phyloP scores from a whole-genome alignment of 345 rosid genomes.

The Brassica rapa region DNA sequence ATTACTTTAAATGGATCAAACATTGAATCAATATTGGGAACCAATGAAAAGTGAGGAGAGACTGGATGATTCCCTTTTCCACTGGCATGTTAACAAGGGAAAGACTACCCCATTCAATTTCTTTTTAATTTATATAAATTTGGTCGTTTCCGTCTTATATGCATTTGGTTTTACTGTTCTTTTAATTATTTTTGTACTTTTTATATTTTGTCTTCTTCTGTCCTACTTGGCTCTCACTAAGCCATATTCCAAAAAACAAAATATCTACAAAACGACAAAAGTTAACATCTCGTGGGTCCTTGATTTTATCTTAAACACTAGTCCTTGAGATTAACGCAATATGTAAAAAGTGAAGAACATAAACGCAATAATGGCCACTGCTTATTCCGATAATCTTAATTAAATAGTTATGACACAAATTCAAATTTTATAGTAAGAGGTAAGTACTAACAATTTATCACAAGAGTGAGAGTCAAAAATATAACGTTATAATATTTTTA shows the following conservation, averaged over 20 bases:
- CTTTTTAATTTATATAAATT: conserved; percentile 5
- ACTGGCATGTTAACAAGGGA: conserved; percentile 26
- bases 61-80: conserved; percentile 33
- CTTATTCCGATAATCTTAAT: background rate
- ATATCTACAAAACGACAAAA: conserved; percentile 35
- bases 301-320: conserved; percentile 22
- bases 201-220: conserved; percentile 22
- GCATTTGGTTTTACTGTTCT: conserved; percentile 16
- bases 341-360: conserved; percentile 7
- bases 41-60: conserved; percentile 36
- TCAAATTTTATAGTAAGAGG: too few relatives aligned
- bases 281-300: conserved; percentile 26
- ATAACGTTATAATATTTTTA: too few relatives aligned
- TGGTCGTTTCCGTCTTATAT: conserved; percentile 39
- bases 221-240: conserved; percentile 41
- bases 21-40: conserved; percentile 35
- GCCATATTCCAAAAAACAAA: conserved; percentile 26
- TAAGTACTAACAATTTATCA: too few relatives aligned
- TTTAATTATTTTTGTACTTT: conserved; percentile 20
- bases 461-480: too few relatives aligned
- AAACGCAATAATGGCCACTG: conserved; percentile 12
- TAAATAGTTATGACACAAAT: background rate
- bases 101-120: conserved; percentile 38
- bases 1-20: conserved; percentile 31
- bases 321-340: conserved; percentile 32